These are phyloP conservation scores for Chenopodium suecicum DNA, from an alignment of 148 eudicot species.

Conservation along the genomic window DNA sequence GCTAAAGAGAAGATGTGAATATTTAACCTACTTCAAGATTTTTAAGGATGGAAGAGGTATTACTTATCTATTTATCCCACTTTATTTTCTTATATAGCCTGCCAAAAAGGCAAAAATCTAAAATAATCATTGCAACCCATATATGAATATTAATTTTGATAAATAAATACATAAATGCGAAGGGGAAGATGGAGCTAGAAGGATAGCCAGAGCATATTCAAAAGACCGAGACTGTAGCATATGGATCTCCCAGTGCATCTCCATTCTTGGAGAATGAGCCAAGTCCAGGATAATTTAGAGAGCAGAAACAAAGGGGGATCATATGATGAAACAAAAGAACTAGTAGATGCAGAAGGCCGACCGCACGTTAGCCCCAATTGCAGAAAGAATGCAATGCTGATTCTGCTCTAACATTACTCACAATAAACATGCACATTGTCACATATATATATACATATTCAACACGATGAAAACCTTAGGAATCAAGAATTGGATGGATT, in stretches of 20 bases:
- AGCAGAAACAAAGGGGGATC: not conserved
- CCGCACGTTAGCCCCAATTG: slow-evolving; percentile 1
- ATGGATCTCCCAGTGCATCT: too few species aligned
- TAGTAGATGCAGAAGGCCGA: not conserved
- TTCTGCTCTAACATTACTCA: not conserved
- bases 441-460: slow-evolving; percentile 15
- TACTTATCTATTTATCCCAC: too few species aligned
- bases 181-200: not conserved
- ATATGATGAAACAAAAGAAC: not conserved
- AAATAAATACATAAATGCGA: too few species aligned
- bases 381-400: slow-evolving; percentile 9
- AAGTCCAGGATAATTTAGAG: not conserved
- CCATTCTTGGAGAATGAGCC: not conserved
- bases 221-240: not conserved
- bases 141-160: too few species aligned
- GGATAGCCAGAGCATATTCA: not conserved
- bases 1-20: too few species aligned
- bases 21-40: too few species aligned
- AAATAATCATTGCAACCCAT: too few species aligned
- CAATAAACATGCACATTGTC: slow-evolving; percentile 16
- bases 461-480: not conserved
- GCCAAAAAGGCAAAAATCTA: too few species aligned
- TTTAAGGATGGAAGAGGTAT: too few species aligned
- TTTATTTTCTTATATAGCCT: too few species aligned
- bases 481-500: not conserved